Base-by-base conservation (phyloP, 805 yeast genomes). In the Lipomyces chichibuensis region DNA sequence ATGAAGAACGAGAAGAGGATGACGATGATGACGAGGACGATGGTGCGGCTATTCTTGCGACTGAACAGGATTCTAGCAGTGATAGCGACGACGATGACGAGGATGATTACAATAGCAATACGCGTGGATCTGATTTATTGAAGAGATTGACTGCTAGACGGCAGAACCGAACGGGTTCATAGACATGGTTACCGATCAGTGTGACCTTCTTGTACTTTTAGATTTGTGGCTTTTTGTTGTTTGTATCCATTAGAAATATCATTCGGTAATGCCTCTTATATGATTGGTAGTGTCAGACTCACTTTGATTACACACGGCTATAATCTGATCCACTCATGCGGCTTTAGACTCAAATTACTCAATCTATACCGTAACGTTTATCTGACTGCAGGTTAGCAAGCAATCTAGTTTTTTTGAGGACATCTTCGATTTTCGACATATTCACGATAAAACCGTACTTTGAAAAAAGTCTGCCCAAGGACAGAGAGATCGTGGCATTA, bases 1-100 rank as follows among this genome's bases (percentile, higher is more conserved):
- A 60, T 17, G 64, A 35, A 20, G 64, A 58, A 14, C 63, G 2
- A 17, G 69, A 58, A 7, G 68, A 54, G 14, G 65, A 60, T 4
- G 56, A 51, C 20, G 52, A 32, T 0, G 65, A 51, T 13, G 55
- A 52, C 8, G 55, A 25, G 14, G 55, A 52, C 14, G 39, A 20
- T 7, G 25, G 37, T 32, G 39, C 39, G 23, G 58, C 25, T 1
- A 20, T 29, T 11, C 35, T 29, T 55, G 37, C 23, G 43, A 55
- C 37, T 32, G 23, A 20, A 5, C 25, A 17, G 17, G 46, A 55
- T 55, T 27, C 23, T 20, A 32, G 20, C 17, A 32, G 25, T 32
- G 58, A 55, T 32, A 32, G 17, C 37, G 43, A 27, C 1, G 58
- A 55, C 58, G 58, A 55, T 13, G 58, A 29, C 23, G 58, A 55